These are phyloP conservation scores for Kodamaea suecica DNA, from an alignment of 1,139 yeast genomes.

Conservation along the genomic window DNA sequence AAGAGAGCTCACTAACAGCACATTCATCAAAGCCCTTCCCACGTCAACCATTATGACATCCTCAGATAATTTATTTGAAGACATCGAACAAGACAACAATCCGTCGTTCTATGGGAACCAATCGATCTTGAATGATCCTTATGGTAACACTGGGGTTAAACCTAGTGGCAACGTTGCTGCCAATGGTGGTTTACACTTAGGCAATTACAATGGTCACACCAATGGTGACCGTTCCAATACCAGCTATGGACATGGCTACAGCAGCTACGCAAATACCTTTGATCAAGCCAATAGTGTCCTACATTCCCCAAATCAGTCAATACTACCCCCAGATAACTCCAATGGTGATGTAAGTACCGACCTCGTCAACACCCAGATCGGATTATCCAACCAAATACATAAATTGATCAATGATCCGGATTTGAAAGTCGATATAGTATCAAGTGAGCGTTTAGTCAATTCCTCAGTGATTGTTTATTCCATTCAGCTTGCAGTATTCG, in stretches of 20 bases:
- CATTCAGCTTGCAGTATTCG: conserved; percentile 26
- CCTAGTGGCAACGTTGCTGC: conserved; percentile 1
- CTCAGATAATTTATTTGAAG: conserved; percentile 26
- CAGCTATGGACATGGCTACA: neutral
- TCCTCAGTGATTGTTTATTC: conserved; percentile 43
- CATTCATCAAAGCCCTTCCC: too few relatives aligned
- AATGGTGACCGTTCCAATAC: neutral
- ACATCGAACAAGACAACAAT: conserved; percentile 49
- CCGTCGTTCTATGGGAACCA: conserved; percentile 44
- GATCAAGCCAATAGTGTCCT: neutral
- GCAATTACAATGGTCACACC: neutral
- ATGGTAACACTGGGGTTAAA: conserved; percentile 15
- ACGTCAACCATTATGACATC: conserved; percentile 10
- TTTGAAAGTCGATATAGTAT: conserved; percentile 30
- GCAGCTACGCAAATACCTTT: too few relatives aligned
- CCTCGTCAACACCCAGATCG: conserved; percentile 35
- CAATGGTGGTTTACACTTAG: neutral
- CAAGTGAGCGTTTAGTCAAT: conserved; percentile 38
- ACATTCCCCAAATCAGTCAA: neutral
- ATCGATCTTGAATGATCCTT: conserved; percentile 28
- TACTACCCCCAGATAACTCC: conserved; percentile 5
- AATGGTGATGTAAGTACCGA: conserved; percentile 10
- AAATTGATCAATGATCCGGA: conserved; percentile 27
- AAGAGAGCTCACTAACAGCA: too few relatives aligned
- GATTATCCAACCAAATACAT: conserved; percentile 37